Evolutionary conservation across 148 eudicot species (phyloP), one percentile per base, ranked within the genome.

Genomic region (Vaccinium vitisidaea): DNA sequence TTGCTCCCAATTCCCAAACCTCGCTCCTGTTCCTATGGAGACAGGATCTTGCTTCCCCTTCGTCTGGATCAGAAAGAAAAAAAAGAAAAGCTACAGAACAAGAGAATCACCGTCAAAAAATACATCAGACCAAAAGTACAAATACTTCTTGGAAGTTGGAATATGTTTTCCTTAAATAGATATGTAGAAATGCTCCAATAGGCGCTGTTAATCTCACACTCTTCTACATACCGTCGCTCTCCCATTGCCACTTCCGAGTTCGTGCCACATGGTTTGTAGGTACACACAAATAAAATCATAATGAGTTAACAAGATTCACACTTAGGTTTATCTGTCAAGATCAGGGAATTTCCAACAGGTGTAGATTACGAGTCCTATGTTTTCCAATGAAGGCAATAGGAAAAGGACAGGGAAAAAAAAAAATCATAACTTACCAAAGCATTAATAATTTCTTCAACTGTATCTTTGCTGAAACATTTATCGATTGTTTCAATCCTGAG

Each of bases 401-500:
- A 75, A 48, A 39, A 19, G 27, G n/a, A 21, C 48, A 3, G 9
- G 46, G 0, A 43, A 69, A n/a, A 77, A 59, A 50, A 8, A 19
- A 39, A 23, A 61, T 53, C 69, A 82, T 30, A 84, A 81, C 98
- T 91, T 87, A 94, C 98, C 94, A 96, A 85, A 71, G 98, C 97
- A 77, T 91, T 91, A 74, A 94, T 75, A 50, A 96, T 96, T 85
- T 93, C 99, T 87, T 96, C 99, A 58, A 96, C 84, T 6, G 98
- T 89, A 84, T 96, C 99, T 80, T 91, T 93, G 93, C 98, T 83
- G 87, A 96, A 96, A 84, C 96, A 91, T 87, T 88, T 90, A 88
- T 96, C 99, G 52, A 96, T 94, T 63, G 80, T 78, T 79, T 93
- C 93, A 61, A 96, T 85, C 89, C 99, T 96, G 97, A 87, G 92